These are phyloP conservation scores for Aspergillus aculeatinus DNA, from an alignment of 2,329 filamentous ascomycete species.

Conservation along the genomic window DNA sequence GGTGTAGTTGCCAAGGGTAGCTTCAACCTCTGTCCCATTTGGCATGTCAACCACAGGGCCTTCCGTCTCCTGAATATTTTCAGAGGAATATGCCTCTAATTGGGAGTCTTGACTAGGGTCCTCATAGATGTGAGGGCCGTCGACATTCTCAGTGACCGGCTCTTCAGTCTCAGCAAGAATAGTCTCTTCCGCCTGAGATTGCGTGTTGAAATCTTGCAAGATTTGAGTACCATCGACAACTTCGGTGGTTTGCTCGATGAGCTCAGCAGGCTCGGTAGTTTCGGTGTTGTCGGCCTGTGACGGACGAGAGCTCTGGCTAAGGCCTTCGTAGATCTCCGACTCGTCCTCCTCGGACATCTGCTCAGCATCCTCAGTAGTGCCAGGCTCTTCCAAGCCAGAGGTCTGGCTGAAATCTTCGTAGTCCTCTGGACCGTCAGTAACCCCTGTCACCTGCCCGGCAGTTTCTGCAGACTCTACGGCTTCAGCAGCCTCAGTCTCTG, in stretches of 20 bases:
- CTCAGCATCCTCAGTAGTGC: neutral
- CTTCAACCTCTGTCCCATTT: neutral
- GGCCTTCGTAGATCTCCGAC: neutral
- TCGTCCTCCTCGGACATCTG: neutral
- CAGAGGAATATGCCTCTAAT: neutral
- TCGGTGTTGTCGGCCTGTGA: neutral
- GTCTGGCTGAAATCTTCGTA: neutral
- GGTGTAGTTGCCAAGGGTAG: neutral
- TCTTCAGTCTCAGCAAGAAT: conserved; percentile 7
- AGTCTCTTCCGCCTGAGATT: conserved; percentile 1
- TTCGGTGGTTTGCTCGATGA: neutral
- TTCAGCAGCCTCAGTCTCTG: neutral
- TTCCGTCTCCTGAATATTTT: neutral
- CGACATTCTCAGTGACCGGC: conserved; percentile 19
- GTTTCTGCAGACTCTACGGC: neutral
- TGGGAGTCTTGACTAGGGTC: neutral
- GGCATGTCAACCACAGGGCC: neutral
- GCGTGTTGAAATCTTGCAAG: conserved; percentile 22
- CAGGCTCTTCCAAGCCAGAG: neutral
- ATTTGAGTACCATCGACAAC: conserved; percentile 14
- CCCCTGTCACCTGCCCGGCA: neutral
- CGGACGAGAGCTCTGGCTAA: neutral
- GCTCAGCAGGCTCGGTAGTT: neutral
- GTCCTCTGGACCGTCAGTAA: neutral
- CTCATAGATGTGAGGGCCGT: conserved; percentile 14